Base-by-base conservation (phyloP, 163 green algal species). In the Scenedesmus sp. region DNA sequence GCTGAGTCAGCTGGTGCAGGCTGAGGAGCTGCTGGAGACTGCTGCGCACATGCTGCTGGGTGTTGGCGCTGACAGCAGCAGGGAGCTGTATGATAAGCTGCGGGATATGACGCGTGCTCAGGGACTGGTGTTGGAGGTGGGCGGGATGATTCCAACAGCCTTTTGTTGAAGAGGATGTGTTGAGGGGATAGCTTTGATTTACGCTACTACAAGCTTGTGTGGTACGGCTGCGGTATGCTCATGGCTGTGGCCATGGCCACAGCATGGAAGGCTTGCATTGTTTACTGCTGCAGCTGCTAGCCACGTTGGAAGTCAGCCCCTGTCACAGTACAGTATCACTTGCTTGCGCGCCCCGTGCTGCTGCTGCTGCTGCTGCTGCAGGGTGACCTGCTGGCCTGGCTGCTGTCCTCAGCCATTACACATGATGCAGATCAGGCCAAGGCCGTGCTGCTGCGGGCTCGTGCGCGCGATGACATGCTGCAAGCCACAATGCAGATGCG, bases 1-100 rank as follows among this genome's bases (percentile, higher is more conserved):
- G 64, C 56, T 91, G 18, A 67, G 83, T 60, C 52, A 54, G 23
- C 79, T 95, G 79, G 92, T 91, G 7, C 88, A 93, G 84, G 93
- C 92, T 23, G 94, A 96, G 91, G 89, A 94, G 54, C 85, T 94
- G 89, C 88, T 95, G 52, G 94, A 95, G 86, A 92, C 82, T 10
- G 76, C 57, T 1, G 82, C 94, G 57, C 90, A 92, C 67, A 67
- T 88, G 81, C 62, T 95, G 82, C 89, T 96, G 91, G 92, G 82
- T 4, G 26, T 95, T 18, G 76, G 84, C 3, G 20, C 4, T 60
- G 84, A 91, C 82, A 93, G 93, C 54, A 92, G 87, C 7, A 64
- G 57, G 15, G 59, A 92, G 23, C 86, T 95, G 34, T 93, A 93
- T 52, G 55, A 88, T 23, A 90, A 90, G 6, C 83, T 95, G 34